These are phyloP conservation scores for Avena eriantha DNA, from an alignment of 176 grass and related monocot species.

Conservation along the genomic window DNA sequence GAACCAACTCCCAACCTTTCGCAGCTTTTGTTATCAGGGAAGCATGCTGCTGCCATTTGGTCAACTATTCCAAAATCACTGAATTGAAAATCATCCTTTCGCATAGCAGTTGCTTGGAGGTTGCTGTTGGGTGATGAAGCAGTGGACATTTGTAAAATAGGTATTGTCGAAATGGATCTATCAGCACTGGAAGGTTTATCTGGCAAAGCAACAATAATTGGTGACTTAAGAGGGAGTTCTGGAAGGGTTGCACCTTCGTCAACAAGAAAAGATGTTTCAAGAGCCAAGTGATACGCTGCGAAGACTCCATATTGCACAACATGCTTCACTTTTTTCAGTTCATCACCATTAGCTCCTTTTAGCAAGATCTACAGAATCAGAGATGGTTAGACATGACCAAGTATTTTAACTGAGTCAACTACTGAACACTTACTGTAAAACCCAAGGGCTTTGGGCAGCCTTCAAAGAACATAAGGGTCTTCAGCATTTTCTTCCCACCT, in stretches of 20 bases:
- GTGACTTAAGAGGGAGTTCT: constrained; percentile 84
- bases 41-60: constrained; percentile 33
- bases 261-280: constrained; percentile 98
- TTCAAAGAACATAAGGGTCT: constrained; percentile 98
- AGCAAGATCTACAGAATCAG: constrained; percentile 77
- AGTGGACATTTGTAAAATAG: constrained; percentile 56
- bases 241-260: constrained; percentile 99
- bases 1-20: constrained; percentile 32
- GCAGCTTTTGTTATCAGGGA: constrained; percentile 35
- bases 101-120: constrained; percentile 41
- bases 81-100: constrained; percentile 41
- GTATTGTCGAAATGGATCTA: constrained; percentile 83
- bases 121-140: constrained; percentile 50
- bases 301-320: constrained; percentile 97
- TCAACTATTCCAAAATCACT: constrained; percentile 37
- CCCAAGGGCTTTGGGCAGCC: constrained; percentile 94
- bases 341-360: constrained; percentile 79
- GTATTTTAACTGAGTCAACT: constrained; percentile 14
- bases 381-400: constrained; percentile 41
- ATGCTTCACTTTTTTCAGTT: constrained; percentile 98
- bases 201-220: constrained; percentile 87
- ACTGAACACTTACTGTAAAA: constrained; percentile 88
- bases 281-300: constrained; percentile 97
- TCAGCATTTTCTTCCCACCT: constrained; percentile 79
- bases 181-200: constrained; percentile 83